These are phyloP conservation scores for Mycena metata DNA, from an alignment of 768 basidiomycete genomes.

Conservation along the genomic window DNA sequence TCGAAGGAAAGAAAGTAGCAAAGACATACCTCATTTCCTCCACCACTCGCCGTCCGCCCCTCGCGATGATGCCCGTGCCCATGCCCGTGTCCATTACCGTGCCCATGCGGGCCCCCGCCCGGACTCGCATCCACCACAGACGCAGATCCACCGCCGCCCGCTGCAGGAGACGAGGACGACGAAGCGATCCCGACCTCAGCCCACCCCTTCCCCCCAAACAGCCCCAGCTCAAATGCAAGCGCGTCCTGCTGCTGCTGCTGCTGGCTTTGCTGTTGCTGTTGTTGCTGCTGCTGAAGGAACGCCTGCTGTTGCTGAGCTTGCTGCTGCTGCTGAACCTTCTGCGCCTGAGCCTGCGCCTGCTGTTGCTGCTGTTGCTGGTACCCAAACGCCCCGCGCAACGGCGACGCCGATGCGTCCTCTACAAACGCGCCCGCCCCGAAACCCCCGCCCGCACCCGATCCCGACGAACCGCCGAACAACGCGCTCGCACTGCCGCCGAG, in stretches of 20 bases:
- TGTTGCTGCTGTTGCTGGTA: conserved; percentile 39
- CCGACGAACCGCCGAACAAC: background rate
- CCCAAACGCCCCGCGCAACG: conserved; percentile 22
- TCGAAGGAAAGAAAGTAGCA: background rate
- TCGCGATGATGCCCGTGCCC: conserved; percentile 22
- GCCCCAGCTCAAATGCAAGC: conserved; percentile 20
- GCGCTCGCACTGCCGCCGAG: background rate
- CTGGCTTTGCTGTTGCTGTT: conserved; percentile 17
- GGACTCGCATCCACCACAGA: background rate
- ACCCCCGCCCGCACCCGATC: background rate
- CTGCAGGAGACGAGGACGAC: background rate
- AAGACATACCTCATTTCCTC: conserved; percentile 64
- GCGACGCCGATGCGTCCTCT: background rate
- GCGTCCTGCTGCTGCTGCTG: conserved; percentile 18
- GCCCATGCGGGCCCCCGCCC: background rate
- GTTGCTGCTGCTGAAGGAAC: conserved; percentile 8
- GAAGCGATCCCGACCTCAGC: background rate
- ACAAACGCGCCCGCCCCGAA: background rate
- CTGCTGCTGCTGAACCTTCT: conserved; percentile 4
- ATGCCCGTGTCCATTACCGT: background rate
- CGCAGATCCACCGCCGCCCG: background rate
- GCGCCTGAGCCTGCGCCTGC: conserved; percentile 2
- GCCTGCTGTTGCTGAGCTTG: conserved; percentile 5
- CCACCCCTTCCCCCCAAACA: conserved; percentile 16
- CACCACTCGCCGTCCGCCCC: conserved; percentile 44